These are phyloP conservation scores for Monosporascus sp. DNA, from an alignment of 2,329 filamentous ascomycete species.

Conservation along the genomic window DNA sequence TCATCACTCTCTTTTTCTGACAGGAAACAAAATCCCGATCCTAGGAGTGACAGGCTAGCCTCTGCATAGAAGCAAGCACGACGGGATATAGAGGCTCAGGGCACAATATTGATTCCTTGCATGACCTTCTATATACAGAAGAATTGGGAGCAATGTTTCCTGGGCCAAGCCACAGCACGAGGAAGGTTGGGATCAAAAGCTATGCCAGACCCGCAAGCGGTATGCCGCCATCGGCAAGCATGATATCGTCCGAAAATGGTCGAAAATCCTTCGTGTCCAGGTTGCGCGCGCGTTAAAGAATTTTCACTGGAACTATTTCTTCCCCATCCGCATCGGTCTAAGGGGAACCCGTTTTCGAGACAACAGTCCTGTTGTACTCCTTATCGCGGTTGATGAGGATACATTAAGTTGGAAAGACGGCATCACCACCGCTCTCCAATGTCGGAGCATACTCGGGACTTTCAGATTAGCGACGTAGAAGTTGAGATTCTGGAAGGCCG, in stretches of 20 bases:
- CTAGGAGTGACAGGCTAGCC: no score
- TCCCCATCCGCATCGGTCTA: constrained; percentile 2
- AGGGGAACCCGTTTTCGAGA: background rate
- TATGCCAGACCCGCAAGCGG: background rate
- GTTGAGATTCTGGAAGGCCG: constrained; percentile 4
- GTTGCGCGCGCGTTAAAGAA: background rate
- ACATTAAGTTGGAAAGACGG: constrained; percentile 4
- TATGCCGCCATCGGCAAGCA: background rate
- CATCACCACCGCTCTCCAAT: constrained; percentile 3
- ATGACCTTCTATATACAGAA: no score
- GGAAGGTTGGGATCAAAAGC: background rate
- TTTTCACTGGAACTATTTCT: constrained; percentile 2
- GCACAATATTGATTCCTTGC: no score
- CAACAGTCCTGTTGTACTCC: background rate
- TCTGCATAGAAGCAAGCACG: no score
- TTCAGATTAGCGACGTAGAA: constrained; percentile 1
- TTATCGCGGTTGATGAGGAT: constrained; percentile 4
- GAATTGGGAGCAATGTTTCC: no score
- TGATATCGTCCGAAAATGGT: constrained; percentile 1
- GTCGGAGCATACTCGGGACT: background rate
- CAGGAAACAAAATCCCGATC: no score
- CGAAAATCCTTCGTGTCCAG: background rate
- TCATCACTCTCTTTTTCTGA: no score
- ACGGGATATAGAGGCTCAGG: no score
- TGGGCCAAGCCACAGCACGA: background rate